Percentiles rank a stretch among this genome's conserved stretches.
Evolutionary conservation across 495 filamentous ascomycete species (phyloP).

Genomic region (Neurospora sp.): DNA sequence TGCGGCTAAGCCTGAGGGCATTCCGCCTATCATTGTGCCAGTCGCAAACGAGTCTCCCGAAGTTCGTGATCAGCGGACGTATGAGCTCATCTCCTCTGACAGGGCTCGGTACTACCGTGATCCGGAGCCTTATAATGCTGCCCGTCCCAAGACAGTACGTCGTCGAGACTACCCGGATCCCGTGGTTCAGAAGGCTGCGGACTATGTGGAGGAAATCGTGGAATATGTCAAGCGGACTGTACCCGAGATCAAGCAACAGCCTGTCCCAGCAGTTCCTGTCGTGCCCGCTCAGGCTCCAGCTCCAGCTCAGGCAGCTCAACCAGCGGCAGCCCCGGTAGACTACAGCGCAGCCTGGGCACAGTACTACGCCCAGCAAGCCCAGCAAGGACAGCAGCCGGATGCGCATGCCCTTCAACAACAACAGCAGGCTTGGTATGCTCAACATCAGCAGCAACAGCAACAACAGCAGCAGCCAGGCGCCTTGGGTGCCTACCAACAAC

Average conservation of each 20-base stretch:
- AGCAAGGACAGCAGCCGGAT: slow-evolving; percentile 9
- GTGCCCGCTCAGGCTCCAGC: slow-evolving; percentile 1
- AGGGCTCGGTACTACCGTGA: slow-evolving; percentile 24
- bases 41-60: not conserved
- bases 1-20: not conserved
- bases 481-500: slow-evolving; percentile 4
- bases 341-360: slow-evolving; percentile 20
- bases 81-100: slow-evolving; percentile 24
- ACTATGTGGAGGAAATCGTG: slow-evolving; percentile 20
- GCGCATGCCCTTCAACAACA: slow-evolving; percentile 11
- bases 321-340: slow-evolving; percentile 10
- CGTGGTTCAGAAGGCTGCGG: slow-evolving; percentile 20
- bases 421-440: slow-evolving; percentile 21
- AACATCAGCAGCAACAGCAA: slow-evolving; percentile 8
- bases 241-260: slow-evolving; percentile 8
- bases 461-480: not conserved
- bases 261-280: slow-evolving; percentile 6
- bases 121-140: slow-evolving; percentile 20
- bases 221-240: slow-evolving; percentile 22
- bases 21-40: not conserved
- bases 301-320: slow-evolving; percentile 1
- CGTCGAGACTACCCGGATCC: slow-evolving; percentile 25
- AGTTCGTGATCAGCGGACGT: slow-evolving; percentile 17
- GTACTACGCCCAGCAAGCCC: slow-evolving; percentile 20
- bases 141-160: slow-evolving; percentile 13